A percentile compares a stretch with the other conserved stretches of the same genome.
phyloP scores from a whole-genome alignment of 352 stramenopile species.

The Globisporangium radiosum region DNA sequence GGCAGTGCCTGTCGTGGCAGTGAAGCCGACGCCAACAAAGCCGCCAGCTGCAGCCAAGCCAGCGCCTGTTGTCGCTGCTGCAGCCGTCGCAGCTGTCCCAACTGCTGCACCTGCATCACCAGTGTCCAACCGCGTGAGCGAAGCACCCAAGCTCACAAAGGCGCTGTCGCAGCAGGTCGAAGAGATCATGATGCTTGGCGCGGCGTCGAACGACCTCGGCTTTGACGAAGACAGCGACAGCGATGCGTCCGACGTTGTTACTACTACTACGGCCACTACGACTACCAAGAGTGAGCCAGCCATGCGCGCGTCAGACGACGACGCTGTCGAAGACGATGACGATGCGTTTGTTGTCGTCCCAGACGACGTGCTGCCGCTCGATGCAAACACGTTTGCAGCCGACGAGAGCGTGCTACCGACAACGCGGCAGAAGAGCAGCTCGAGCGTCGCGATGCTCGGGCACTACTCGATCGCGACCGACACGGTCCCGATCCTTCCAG shows the following conservation, averaged over 20 bases:
- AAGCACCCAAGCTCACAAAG: slow-evolving; percentile 5
- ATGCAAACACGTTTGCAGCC: slow-evolving; percentile 7
- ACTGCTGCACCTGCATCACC: slow-evolving; percentile 6
- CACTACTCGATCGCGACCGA: slow-evolving; percentile 63
- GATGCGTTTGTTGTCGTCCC: slow-evolving; percentile 2
- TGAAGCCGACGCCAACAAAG: neutral
- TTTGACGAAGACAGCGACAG: slow-evolving; percentile 32
- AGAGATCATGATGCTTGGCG: slow-evolving; percentile 27
- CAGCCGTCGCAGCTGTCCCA: neutral
- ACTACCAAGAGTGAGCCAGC: too few species aligned
- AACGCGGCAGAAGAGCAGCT: slow-evolving; percentile 38
- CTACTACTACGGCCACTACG: neutral
- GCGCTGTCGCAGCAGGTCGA: slow-evolving; percentile 13
- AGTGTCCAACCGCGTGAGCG: neutral
- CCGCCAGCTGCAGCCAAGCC: neutral
- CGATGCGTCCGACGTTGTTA: slow-evolving; percentile 5
- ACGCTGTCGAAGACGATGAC: neutral
- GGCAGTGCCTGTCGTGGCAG: neutral
- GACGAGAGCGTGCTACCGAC: slow-evolving; percentile 17
- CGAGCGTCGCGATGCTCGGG: slow-evolving; percentile 65
- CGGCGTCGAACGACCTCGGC: slow-evolving; percentile 40
- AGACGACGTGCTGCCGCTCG: neutral
- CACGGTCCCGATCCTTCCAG: slow-evolving; percentile 50
- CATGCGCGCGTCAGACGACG: slow-evolving; percentile 4
- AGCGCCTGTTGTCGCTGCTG: neutral